Percentiles rank a stretch among this genome's conserved stretches.
phyloP scores from a whole-genome alignment of 208 protist species.

The Trichomonas vaginalis region DNA sequence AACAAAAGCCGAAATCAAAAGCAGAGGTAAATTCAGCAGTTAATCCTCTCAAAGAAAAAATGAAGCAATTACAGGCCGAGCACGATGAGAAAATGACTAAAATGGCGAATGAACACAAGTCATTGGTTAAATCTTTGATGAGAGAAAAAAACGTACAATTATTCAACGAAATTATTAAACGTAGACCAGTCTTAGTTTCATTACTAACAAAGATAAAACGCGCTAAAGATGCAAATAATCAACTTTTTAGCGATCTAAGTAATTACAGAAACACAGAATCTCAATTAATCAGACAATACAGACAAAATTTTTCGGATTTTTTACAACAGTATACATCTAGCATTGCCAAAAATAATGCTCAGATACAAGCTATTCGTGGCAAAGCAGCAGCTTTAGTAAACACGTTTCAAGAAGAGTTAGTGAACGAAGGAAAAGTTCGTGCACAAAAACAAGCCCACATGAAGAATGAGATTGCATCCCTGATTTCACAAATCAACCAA shows the following conservation, averaged over 20 bases:
- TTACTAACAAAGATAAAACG: neutral
- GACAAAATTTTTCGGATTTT: neutral
- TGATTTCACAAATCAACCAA: neutral
- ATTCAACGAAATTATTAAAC: neutral
- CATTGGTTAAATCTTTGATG: neutral
- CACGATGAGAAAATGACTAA: neutral
- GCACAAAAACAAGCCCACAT: neutral
- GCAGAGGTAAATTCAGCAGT: neutral
- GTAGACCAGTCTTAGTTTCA: neutral
- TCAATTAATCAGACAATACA: neutral
- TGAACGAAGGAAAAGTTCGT: neutral
- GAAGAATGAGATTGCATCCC: neutral
- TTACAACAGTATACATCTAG: neutral
- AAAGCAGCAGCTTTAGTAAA: neutral
- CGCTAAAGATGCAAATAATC: neutral
- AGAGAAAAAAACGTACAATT: neutral
- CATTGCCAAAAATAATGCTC: neutral
- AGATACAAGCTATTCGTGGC: neutral
- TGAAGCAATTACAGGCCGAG: neutral
- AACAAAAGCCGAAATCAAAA: neutral
- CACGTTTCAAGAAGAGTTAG: neutral
- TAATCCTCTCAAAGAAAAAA: neutral
- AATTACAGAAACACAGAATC: neutral
- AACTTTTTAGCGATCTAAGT: neutral
- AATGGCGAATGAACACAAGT: neutral